Evolutionary conservation across 768 basidiomycete species (phyloP), one percentile per base, ranked within the genome.

Genomic region (Hirschioporus abietinus): DNA sequence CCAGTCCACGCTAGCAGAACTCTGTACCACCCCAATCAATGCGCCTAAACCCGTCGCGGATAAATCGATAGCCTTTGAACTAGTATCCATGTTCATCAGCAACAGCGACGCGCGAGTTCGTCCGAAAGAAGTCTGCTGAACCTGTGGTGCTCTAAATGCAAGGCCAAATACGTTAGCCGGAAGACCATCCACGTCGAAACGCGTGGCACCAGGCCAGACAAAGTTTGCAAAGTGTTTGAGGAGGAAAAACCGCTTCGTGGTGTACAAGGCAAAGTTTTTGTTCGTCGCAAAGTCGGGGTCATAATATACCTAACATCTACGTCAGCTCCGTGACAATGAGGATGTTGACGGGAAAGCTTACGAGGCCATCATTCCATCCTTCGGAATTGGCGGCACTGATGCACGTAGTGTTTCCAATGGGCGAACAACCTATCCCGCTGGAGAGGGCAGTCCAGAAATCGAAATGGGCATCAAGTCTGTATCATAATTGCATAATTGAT

Each of bases 311-410:
- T 78, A 67, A 60, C 18, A 27, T 17, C 67, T 24, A 6, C 64
- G 20, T 58, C 36, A 67, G 36, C 62, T 62, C 57, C 63, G 27
- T 0, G 8, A n/a, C 27, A 7, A 8, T 24, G 20, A n/a, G 58
- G 23, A 58, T 30, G 8, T 30, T 65, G 58, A 60, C 24, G 7
- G 8, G 2, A 35, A 24, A 12, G 24, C 66, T 23, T 57, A 66
- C 67, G 20, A 68, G 57, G 26, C 77, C 69, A 60, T 80, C 81
- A 66, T 75, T 81, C 81, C 81, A 83, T 20, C 82, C 82, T 58
- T 74, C 72, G 0, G 77, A 72, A 66, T 83, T 82, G 23, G 75
- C 65, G 1, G 72, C 74, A 8, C 76, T 77, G 9, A 76, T 71
- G 27, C 81, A 83, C 1, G 72, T 71, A 0, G 78, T 66, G 64